Conservation (phyloP, 2,329 filamentous ascomycete species). For the Parascedosporium putredinis region DNA sequence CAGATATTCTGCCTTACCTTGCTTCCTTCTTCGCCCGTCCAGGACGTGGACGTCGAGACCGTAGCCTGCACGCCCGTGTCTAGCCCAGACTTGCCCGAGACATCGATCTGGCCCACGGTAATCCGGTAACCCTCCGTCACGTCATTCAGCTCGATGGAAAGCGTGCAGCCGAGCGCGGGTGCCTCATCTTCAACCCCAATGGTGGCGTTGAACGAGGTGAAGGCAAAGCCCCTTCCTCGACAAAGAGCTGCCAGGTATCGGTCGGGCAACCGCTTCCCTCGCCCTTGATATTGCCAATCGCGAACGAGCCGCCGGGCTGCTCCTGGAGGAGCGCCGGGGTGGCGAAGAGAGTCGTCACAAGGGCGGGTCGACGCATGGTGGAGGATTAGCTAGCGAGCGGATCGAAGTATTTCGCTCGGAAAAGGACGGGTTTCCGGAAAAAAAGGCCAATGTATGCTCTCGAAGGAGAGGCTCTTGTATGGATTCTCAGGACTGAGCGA, state of each 20-base stretch:
- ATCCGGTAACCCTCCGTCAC: background rate
- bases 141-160: background rate
- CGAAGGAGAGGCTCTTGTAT: no score
- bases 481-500: no score
- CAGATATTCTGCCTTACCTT: background rate
- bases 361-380: background rate
- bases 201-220: conserved; percentile 2
- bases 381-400: background rate
- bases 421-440: no score
- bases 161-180: background rate
- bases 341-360: background rate
- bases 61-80: background rate
- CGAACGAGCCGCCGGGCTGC: background rate
- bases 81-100: background rate
- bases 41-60: background rate
- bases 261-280: background rate
- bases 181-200: background rate
- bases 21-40: background rate
- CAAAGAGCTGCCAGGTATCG: background rate
- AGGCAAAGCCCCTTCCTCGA: background rate
- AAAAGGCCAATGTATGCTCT: no score
- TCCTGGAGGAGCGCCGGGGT: background rate
- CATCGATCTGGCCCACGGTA: background rate
- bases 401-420: no score
- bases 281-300: background rate